A percentile compares a stretch with the other conserved stretches of the same genome.
Conservation (phyloP, 495 filamentous ascomycete species). For the Aspergillus diversus region DNA sequence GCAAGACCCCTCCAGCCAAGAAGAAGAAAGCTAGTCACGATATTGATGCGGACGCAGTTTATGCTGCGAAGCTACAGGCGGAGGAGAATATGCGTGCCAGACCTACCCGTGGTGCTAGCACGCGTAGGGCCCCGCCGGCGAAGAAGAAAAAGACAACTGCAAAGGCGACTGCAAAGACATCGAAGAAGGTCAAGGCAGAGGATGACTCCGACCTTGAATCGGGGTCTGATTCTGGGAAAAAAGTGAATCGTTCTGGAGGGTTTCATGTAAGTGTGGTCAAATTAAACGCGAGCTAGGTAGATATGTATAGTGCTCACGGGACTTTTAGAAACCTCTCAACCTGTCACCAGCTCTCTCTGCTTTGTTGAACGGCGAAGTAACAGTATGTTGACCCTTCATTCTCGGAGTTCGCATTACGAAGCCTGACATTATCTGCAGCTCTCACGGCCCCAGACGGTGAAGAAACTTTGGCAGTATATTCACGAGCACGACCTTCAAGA, state of each 20-base stretch:
- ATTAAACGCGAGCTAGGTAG: constrained; percentile 4
- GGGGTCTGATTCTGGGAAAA: constrained; percentile 63
- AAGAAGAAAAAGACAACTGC: constrained; percentile 69
- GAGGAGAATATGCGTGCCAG: constrained; percentile 81
- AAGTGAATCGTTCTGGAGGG: constrained; percentile 64
- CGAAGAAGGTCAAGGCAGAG: constrained; percentile 72
- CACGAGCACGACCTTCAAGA: constrained; percentile 87
- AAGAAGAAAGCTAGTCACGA: constrained; percentile 58
- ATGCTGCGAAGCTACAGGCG: constrained; percentile 87
- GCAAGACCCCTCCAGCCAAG: constrained; percentile 52
- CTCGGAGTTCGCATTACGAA: background rate
- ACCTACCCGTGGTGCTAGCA: constrained; percentile 67
- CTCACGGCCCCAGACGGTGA: constrained; percentile 91
- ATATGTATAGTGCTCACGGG: constrained; percentile 12
- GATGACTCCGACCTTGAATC: constrained; percentile 78
- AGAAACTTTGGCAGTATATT: constrained; percentile 93
- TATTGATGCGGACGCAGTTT: constrained; percentile 78
- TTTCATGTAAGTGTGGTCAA: constrained; percentile 62
- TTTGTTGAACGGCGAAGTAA: constrained; percentile 62
- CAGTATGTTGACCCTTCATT: constrained; percentile 45
- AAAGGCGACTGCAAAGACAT: constrained; percentile 72
- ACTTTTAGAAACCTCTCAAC: constrained; percentile 62
- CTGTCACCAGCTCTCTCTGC: constrained; percentile 68
- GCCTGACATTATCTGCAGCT: constrained; percentile 53
- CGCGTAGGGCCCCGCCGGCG: constrained; percentile 57